These are phyloP conservation scores for Microcos paniculata DNA, from an alignment of 345 rosid genomes.

Conservation along the genomic window DNA sequence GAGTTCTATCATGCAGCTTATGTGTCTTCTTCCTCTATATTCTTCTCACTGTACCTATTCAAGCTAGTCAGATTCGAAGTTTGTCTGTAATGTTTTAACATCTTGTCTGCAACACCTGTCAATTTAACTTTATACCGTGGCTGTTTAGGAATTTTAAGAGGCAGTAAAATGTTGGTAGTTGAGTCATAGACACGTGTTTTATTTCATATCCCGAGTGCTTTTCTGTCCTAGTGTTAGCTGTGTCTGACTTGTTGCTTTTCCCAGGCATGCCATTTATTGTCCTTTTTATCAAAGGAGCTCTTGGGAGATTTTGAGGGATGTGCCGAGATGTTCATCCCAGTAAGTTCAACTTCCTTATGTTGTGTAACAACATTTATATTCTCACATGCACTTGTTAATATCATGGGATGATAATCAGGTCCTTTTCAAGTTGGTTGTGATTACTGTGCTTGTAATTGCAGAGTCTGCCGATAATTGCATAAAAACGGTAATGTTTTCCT, in stretches of 20 bases:
- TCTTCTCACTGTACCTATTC: background rate
- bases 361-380: constrained; percentile 14
- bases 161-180: background rate
- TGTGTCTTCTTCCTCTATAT: background rate
- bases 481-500: constrained; percentile 62
- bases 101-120: background rate
- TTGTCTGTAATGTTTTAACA: background rate
- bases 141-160: background rate
- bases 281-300: constrained; percentile 93
- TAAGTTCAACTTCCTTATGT: constrained; percentile 39
- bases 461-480: constrained; percentile 99
- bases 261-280: constrained; percentile 90
- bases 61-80: background rate
- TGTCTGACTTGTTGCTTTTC: constrained; percentile 20
- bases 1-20: background rate
- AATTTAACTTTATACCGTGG: background rate
- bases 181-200: constrained; percentile 10
- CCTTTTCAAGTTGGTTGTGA: constrained; percentile 99
- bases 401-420: constrained; percentile 68
- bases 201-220: background rate
- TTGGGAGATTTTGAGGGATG: constrained; percentile 96
- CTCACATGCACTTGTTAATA: constrained; percentile 28
- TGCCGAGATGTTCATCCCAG: constrained; percentile 94
- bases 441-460: constrained; percentile 99
- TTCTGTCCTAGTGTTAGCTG: constrained; percentile 13